Evolutionary conservation across 495 filamentous ascomycete species (phyloP).

Genomic region (Penicillium daleae): DNA sequence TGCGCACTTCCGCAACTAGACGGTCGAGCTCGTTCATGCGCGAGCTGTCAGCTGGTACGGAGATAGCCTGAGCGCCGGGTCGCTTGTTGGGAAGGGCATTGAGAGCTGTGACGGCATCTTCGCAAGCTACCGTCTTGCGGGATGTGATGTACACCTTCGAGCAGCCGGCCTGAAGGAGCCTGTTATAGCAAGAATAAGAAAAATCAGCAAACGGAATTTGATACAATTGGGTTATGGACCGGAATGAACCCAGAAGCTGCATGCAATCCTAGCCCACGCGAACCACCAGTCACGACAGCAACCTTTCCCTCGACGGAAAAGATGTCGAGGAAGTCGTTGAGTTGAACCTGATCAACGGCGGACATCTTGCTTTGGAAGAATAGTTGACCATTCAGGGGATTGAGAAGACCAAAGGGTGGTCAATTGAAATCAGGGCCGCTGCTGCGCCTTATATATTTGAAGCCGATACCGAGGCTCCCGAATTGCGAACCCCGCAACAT

Average conservation of each 20-base stretch:
- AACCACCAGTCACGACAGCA: conserved; percentile 87
- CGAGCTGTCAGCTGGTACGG: conserved; percentile 78
- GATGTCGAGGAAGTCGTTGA: conserved; percentile 73
- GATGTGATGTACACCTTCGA: conserved; percentile 89
- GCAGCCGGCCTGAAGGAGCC: conserved; percentile 85
- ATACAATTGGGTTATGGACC: no score
- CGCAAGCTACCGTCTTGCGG: conserved; percentile 82
- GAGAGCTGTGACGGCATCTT: conserved; percentile 69
- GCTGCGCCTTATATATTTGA: no score
- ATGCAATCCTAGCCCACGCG: conserved; percentile 80
- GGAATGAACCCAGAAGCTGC: conserved; percentile 78
- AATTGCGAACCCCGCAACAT: no score
- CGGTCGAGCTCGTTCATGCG: conserved; percentile 69
- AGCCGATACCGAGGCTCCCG: no score
- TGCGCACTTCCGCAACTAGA: conserved; percentile 67
- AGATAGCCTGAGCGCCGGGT: conserved; percentile 68
- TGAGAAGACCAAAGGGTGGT: no score
- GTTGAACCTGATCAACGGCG: conserved; percentile 55
- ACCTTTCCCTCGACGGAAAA: conserved; percentile 92
- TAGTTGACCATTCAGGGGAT: no score
- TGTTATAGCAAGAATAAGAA: conserved; percentile 27
- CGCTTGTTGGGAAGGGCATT: conserved; percentile 74
- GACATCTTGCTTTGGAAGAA: conserved; percentile 30
- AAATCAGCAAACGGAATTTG: conserved; percentile 22
- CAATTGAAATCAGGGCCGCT: no score